Evolutionary conservation across 371 early-diverging fungal species (phyloP), one percentile per base, ranked within the genome.

Genomic region (Phascolomyces articulosus): DNA sequence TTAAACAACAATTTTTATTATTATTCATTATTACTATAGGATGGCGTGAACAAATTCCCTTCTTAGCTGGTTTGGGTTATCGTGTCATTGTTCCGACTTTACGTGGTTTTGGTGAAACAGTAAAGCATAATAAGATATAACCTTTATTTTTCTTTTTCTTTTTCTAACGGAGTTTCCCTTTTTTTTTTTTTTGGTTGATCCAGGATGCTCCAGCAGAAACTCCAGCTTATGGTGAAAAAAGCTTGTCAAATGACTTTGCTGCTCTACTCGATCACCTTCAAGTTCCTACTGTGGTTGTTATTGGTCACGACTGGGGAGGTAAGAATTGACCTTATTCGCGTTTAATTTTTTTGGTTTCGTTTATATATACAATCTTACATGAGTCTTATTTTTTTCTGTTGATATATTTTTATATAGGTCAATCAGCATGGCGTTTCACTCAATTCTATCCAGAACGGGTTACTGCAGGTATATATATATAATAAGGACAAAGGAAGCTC

Each of bases 261-360:
- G 83, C 69, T 18, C 72, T 93, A 24, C 73, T 92, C 55, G 90
- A 91, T 61, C 77, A 83, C 34, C 71, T 90, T 40, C 56, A 84
- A 27, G 72, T 88, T 20, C 81, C 83, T 29, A 84, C 79, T n/a
- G 86, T 87, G 16, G 85, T 87, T 1, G 82, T 89, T 21, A 64
- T 90, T 40, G 91, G 91, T 27, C 93, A 92, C 67, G 93, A 92
- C 70, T 92, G 91, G 87, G 93, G 93, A 59, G 93, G n/a, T n/a
- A n/a, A n/a, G n/a, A n/a, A n/a, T n/a, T n/a, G n/a, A n/a, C n/a
- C n/a, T n/a, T n/a, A n/a, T n/a, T n/a, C n/a, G n/a, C n/a, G n/a
- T n/a, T n/a, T n/a, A n/a, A n/a, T n/a, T n/a, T n/a, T n/a, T n/a
- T n/a, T n/a, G n/a, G n/a, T n/a, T n/a, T n/a, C n/a, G n/a, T n/a